Conservation (phyloP, 176 grass and related monocot genomes). For the Eremochloa ophiuroides region DNA sequence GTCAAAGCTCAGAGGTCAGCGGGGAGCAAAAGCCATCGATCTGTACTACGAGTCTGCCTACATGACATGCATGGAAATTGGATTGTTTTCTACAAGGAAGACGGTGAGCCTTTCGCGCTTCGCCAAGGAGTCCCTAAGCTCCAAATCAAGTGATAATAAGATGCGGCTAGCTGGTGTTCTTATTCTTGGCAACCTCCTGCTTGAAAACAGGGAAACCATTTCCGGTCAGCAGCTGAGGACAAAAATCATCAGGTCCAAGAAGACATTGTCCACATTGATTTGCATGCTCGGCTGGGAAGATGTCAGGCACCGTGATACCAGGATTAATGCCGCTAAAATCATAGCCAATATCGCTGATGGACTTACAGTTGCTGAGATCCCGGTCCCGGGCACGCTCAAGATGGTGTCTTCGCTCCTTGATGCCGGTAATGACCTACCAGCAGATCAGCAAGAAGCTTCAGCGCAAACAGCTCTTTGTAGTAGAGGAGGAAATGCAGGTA, state of each 20-base stretch:
- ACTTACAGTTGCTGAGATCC: neutral
- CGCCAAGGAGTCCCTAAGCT: neutral
- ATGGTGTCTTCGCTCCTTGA: neutral
- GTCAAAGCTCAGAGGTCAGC: neutral
- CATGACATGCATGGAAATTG: neutral
- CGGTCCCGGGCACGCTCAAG: neutral
- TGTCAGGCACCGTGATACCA: neutral
- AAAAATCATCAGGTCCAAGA: neutral
- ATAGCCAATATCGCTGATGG: neutral
- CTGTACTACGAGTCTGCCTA: neutral
- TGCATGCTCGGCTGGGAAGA: neutral
- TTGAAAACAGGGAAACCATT: neutral
- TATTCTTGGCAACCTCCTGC: neutral
- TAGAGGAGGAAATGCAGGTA: neutral
- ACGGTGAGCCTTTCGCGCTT: neutral
- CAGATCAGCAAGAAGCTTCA: neutral
- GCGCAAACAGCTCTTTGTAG: neutral
- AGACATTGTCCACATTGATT: neutral
- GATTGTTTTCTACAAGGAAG: neutral
- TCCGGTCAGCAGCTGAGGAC: neutral
- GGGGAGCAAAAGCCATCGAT: neutral
- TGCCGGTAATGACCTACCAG: neutral
- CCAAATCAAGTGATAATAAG: neutral
- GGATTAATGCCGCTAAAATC: neutral
- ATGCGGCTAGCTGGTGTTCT: neutral